A percentile compares a stretch with the other conserved stretches of the same genome.
These are phyloP conservation scores for Candida cerambycidarum DNA, from an alignment of 805 yeast species.

Conservation along the genomic window DNA sequence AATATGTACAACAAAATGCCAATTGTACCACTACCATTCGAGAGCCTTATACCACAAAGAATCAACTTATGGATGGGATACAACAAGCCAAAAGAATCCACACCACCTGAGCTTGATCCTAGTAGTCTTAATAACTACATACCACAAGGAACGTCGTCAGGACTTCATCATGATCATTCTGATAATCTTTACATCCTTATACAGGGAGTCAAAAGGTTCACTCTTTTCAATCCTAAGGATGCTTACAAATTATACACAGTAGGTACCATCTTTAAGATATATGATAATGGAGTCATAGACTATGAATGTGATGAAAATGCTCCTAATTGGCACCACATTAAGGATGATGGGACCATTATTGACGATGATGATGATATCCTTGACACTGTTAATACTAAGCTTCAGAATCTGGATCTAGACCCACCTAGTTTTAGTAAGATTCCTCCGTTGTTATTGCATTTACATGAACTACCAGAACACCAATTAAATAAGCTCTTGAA, in stretches of 20 bases:
- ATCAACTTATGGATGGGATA: conserved; percentile 74
- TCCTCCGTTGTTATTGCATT: conserved; percentile 63
- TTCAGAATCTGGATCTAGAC: conserved; percentile 19
- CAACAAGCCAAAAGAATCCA: conserved; percentile 9
- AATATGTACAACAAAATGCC: conserved; percentile 30
- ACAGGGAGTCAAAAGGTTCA: conserved; percentile 63
- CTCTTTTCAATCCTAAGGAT: conserved; percentile 63
- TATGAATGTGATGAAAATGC: conserved; percentile 54
- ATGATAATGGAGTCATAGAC: conserved; percentile 66
- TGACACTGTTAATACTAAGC: conserved; percentile 17
- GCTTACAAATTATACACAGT: conserved; percentile 59
- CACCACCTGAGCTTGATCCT: conserved; percentile 8
- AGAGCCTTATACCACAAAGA: conserved; percentile 59
- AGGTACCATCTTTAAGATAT: conserved; percentile 57
- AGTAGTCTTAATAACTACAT: conserved; percentile 37
- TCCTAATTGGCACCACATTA: conserved; percentile 60
- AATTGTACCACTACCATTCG: conserved; percentile 41
- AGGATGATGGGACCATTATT: conserved; percentile 61
- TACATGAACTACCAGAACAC: conserved; percentile 37
- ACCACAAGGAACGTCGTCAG: conserved; percentile 66
- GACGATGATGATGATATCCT: conserved; percentile 37
- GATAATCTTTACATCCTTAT: conserved; percentile 68
- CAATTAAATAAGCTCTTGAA: conserved; percentile 22
- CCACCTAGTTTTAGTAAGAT: conserved; percentile 70
- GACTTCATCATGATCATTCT: conserved; percentile 79